These are phyloP conservation scores for Bremia lactucae DNA, from an alignment of 352 stramenopile genomes.

Conservation along the genomic window DNA sequence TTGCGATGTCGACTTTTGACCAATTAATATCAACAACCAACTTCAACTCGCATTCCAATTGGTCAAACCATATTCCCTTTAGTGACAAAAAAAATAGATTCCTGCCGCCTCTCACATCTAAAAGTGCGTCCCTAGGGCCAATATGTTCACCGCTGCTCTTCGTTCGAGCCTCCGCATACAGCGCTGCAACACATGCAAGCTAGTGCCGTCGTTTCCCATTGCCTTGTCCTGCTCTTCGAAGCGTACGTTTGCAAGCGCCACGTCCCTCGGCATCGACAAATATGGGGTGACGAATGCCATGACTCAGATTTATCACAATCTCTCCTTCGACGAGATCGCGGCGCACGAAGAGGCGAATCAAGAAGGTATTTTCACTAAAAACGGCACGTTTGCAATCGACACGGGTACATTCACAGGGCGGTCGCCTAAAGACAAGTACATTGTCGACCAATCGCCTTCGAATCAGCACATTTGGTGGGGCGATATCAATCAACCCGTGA, in stretches of 20 bases:
- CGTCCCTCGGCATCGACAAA: conserved; percentile 64
- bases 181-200: conserved; percentile 33
- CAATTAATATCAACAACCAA: no score
- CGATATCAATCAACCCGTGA: conserved; percentile 92
- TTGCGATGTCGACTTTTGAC: no score
- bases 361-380: conserved; percentile 84
- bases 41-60: no score
- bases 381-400: conserved; percentile 94
- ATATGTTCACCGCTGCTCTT: conserved; percentile 55
- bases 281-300: conserved; percentile 87
- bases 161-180: conserved; percentile 45
- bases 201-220: conserved; percentile 17
- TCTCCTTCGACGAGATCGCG: conserved; percentile 93
- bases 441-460: conserved; percentile 88
- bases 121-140: no score
- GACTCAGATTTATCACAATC: conserved; percentile 90
- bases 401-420: conserved; percentile 98
- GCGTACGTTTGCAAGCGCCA: conserved; percentile 31
- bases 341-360: conserved; percentile 92
- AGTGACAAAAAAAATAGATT: no score
- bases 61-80: no score
- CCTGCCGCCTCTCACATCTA: not conserved
- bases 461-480: conserved; percentile 96
- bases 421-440: conserved; percentile 97
- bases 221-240: conserved; percentile 20